Base-by-base conservation (phyloP, 2,329 filamentous ascomycete species). In the Fusarium nodosum region DNA sequence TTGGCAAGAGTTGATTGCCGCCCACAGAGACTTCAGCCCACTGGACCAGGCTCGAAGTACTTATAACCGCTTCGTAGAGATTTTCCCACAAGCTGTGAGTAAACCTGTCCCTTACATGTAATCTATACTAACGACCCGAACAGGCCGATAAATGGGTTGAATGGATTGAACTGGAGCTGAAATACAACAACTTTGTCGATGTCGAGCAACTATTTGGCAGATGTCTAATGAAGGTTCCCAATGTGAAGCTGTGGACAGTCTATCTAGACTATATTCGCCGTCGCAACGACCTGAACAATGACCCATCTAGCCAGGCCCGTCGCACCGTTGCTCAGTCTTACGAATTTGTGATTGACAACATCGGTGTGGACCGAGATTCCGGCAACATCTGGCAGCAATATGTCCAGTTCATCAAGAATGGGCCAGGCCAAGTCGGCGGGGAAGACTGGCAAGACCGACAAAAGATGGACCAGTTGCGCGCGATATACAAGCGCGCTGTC, bases 261-360 rank as follows among this genome's bases (percentile, higher is more conserved):
- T 99, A 99, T 78, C 88, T 99, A 66, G 94, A 97, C 80, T 97
- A 98, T 78, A 93, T 98, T 67, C 93, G 96, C 55, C 91, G 96
- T 48, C 88, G 93, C 69, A 96, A 97, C 79, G 95, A 97, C 70
- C 83, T 98, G 62, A 83, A 77, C 56, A 93, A 91, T 74, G 96
- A 98, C 77, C 84, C 90, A 2, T 88, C 87, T 38, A 93, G 93
- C 22, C 85, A 90, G 69, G 92, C 93, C 48, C 92, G 96, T 64
- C 87, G 89, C 69, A 92, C 91, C 10, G 91, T 99, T 58, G 91
- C 90, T 22, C 90, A 93, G 68, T 93, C 94, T 4, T 99, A 97
- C 79, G 94, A 98, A 68, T 94, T 97, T 76, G 94, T 97, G 9
- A 88, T 99, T 46, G 88, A 93, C 72, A 92, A 93, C 71, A 91